Evolutionary conservation across 805 yeast species (phyloP), one percentile per base, ranked within the genome.

Genomic region (Saturnispora ahearnii): DNA sequence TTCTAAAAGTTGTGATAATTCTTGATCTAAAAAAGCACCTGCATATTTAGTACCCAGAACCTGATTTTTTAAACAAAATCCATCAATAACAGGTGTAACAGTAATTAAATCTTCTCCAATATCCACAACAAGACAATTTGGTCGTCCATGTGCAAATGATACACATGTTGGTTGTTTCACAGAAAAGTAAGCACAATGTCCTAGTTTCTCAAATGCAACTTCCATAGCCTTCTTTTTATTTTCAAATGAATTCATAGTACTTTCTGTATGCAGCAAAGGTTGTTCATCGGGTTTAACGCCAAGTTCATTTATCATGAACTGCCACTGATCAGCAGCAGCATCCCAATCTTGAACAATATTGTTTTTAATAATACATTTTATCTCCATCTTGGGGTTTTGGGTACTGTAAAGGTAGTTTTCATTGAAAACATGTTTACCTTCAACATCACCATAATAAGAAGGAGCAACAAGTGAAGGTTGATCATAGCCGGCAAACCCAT

Each of bases 401-500:
- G 49, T 45, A 32, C 71, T 42, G 51, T 59, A 57, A 44, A 67
- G 28, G 34, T 59, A 45, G 54, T 61, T 62, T 50, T 68, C 72
- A 49, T 63, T 65, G 48, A 66, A 66, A 18, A 46, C 22, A 28
- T 41, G 46, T 4, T 28, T 44, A 7, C 22, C 44, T 33, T 48
- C 51, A 43, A 49, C 53, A 50, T 57, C 58, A 8, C 81, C 84
- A 60, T 79, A 87, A 53, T 65, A 75, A 0, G 96, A 85, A 3
- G 96, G 93, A 11, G 82, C 64, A 24, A 85, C 78, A 4, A 81
- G 69, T 55, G 82, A 78, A 11, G 99, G 99, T 48, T 79, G 75
- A 62, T 90, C 96, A 51, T 88, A 91, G 10, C 98, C 98, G 3
- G 97, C 90, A 65, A 79, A 89, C 1, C 99, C 99, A 18, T 84